phyloP scores from a whole-genome alignment of 169 alveolate genomes.

The Ichthyophthirius multifiliis region DNA sequence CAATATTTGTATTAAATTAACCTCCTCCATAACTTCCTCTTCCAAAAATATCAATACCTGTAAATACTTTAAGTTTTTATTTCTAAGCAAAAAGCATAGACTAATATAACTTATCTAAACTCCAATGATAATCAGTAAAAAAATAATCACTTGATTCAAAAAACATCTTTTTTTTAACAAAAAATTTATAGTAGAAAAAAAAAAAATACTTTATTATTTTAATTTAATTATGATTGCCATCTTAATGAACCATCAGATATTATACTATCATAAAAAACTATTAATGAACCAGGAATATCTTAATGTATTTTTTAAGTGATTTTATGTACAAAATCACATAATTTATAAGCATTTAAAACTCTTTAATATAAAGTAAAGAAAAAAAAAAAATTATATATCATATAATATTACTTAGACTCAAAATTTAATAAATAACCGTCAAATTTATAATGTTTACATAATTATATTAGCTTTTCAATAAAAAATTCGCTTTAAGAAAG shows the following conservation, averaged over 20 bases:
- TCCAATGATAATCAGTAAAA: conserved; percentile 64
- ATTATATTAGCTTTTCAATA: conserved; percentile 25
- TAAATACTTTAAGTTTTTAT: conserved; percentile 33
- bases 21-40: conserved; percentile 73
- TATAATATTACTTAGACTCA: conserved; percentile 24
- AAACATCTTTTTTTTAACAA: conserved; percentile 15
- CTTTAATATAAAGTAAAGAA: not conserved
- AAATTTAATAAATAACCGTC: conserved; percentile 61
- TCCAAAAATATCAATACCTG: conserved; percentile 55
- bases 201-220: not conserved
- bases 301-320: conserved; percentile 18
- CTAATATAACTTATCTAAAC: not conserved
- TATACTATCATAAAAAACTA: conserved; percentile 56
- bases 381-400: not conserved
- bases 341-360: not conserved
- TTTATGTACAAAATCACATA: conserved; percentile 2
- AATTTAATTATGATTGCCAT: conserved; percentile 40
- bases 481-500: conserved; percentile 1
- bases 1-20: conserved; percentile 30
- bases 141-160: conserved; percentile 45
- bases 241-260: conserved; percentile 17
- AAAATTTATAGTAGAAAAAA: not conserved
- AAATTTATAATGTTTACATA: conserved; percentile 37
- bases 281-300: conserved; percentile 6
- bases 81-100: conserved; percentile 15